Percentiles rank a stretch among this genome's conserved stretches.
Conservation (phyloP, 371 early-diverging fungal genomes). For the Mortierella sp. region DNA sequence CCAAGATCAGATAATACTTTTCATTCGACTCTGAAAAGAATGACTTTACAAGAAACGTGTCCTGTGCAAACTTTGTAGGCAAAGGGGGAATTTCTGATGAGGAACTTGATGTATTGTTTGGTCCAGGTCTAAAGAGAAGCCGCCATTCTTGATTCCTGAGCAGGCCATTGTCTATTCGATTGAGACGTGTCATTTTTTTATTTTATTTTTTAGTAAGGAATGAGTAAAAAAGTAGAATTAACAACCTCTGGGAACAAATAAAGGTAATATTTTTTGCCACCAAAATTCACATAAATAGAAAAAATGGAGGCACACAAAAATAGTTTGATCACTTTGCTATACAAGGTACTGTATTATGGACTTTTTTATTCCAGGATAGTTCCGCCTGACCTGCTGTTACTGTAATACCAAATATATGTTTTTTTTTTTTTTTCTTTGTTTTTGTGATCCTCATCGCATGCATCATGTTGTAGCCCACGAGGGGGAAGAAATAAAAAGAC, state of each 20-base stretch:
- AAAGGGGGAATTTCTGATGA: not conserved
- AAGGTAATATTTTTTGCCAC: slow-evolving; percentile 16
- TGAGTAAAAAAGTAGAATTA: not conserved
- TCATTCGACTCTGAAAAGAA: slow-evolving; percentile 34
- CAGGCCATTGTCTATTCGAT: slow-evolving; percentile 30
- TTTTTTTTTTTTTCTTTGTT: not conserved
- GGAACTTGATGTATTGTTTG: not conserved
- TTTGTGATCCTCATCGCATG: not conserved
- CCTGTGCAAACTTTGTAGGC: slow-evolving; percentile 11
- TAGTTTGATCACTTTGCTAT: no score
- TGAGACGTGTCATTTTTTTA: slow-evolving; percentile 18
- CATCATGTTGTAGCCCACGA: no score
- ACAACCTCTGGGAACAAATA: no score
- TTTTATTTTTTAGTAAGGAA: not conserved
- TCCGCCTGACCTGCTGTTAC: slow-evolving; percentile 6
- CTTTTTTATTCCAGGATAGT: no score
- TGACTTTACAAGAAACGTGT: slow-evolving; percentile 46
- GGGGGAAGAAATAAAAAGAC: not conserved
- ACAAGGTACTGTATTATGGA: not conserved
- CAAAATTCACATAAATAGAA: slow-evolving; percentile 1
- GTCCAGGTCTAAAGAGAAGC: slow-evolving; percentile 13
- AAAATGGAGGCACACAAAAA: no score
- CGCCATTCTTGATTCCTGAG: slow-evolving; percentile 47
- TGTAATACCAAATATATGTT: not conserved
- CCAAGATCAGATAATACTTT: slow-evolving; percentile 36